These are phyloP conservation scores for Xylaria castorea DNA, from an alignment of 495 filamentous ascomycete genomes.

Conservation along the genomic window DNA sequence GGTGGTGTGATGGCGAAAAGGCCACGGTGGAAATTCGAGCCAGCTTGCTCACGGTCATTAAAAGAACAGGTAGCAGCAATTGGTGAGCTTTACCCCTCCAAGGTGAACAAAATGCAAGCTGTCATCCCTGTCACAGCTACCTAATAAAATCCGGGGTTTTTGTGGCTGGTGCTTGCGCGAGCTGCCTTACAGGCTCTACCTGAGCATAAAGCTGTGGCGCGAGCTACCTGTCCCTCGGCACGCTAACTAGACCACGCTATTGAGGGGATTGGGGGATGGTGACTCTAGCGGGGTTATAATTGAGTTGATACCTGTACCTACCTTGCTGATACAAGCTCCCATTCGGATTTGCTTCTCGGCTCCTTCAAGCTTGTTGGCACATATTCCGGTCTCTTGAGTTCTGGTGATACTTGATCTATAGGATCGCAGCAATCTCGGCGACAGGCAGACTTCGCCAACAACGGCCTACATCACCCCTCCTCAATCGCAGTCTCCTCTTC, in stretches of 20 bases:
- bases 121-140: constrained; percentile 21
- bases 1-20: constrained; percentile 38
- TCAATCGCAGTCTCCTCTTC: background rate
- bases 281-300: constrained; percentile 33
- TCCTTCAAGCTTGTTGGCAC: background rate
- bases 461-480: background rate
- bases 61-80: constrained; percentile 27
- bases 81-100: constrained; percentile 14
- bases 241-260: background rate
- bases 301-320: constrained; percentile 6
- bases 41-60: constrained; percentile 30
- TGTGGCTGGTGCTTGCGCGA: constrained; percentile 21
- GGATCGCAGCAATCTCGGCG: background rate
- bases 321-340: background rate
- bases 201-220: constrained; percentile 34
- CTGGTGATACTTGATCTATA: background rate
- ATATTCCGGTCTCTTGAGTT: background rate
- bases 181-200: background rate
- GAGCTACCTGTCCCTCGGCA: constrained; percentile 30
- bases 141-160: constrained; percentile 34
- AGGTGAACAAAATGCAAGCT: constrained; percentile 12
- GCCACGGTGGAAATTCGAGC: constrained; percentile 45
- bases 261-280: constrained; percentile 11
- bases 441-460: background rate
- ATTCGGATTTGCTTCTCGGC: background rate